phyloP scores from a whole-genome alignment of 352 stramenopile genomes.

The Globisporangium sylvaticum region DNA sequence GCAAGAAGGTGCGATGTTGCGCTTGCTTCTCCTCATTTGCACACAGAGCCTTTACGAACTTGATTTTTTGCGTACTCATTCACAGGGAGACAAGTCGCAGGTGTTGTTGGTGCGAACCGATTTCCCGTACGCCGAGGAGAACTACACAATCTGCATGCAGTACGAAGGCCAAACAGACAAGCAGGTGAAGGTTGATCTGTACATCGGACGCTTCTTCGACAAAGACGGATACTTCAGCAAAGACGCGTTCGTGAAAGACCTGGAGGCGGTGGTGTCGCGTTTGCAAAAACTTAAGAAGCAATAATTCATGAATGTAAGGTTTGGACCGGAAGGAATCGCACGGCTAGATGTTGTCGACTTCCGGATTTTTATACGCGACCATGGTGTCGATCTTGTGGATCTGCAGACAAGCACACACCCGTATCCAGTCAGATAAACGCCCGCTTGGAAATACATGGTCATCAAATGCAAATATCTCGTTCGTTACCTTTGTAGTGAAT shows the following conservation, averaged over 20 bases:
- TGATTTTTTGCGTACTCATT: not conserved
- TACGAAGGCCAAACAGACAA: conserved; percentile 35
- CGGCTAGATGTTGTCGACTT: conserved; percentile 63
- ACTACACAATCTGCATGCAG: conserved; percentile 66
- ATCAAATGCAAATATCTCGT: not conserved
- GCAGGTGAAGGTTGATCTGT: conserved; percentile 58
- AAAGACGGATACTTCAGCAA: conserved; percentile 84
- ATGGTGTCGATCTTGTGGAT: conserved; percentile 98
- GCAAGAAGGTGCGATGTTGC: conserved; percentile 64
- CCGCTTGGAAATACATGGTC: conserved; percentile 14
- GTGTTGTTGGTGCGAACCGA: conserved; percentile 59
- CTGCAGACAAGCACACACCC: conserved; percentile 29
- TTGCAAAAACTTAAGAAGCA: conserved; percentile 77
- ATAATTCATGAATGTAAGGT: conserved; percentile 36
- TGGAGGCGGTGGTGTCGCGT: conserved; percentile 50
- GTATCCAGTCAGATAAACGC: conserved; percentile 16
- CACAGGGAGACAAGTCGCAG: conserved; percentile 29
- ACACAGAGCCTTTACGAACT: not conserved
- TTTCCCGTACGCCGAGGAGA: conserved; percentile 69
- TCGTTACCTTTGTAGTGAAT: conserved; percentile 94
- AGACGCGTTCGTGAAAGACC: conserved; percentile 65
- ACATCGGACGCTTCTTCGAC: conserved; percentile 85
- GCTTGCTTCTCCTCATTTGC: too few relatives aligned
- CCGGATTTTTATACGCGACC: conserved; percentile 95
- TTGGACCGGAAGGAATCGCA: conserved; percentile 9